Evolutionary conservation across 768 basidiomycete genomes (phyloP).

Genomic region (Russula compacta): DNA sequence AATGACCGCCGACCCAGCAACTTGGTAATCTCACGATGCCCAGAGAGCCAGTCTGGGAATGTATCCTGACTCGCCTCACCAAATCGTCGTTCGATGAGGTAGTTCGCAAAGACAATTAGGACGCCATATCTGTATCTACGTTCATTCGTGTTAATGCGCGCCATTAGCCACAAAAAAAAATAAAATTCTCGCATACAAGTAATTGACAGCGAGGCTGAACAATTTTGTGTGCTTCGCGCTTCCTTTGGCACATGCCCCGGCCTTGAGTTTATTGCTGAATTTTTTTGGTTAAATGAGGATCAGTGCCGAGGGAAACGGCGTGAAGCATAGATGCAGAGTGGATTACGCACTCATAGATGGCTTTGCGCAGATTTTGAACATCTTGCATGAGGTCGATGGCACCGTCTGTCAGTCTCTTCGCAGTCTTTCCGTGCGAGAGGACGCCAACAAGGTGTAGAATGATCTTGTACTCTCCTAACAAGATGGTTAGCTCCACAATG

Average conservation of each 20-base stretch:
- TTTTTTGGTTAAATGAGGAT: background rate
- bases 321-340: background rate
- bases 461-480: slow-evolving; percentile 88
- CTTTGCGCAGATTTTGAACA: slow-evolving; percentile 92
- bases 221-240: slow-evolving; percentile 71
- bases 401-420: slow-evolving; percentile 82
- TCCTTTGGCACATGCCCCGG: slow-evolving; percentile 72
- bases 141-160: slow-evolving; percentile 23
- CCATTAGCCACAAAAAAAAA: background rate
- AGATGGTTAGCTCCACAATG: background rate
- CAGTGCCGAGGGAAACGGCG: background rate
- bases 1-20: slow-evolving; percentile 59
- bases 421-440: slow-evolving; percentile 83
- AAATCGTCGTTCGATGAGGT: slow-evolving; percentile 64
- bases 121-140: slow-evolving; percentile 79
- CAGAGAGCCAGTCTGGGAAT: slow-evolving; percentile 77
- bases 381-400: slow-evolving; percentile 92
- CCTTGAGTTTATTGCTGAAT: slow-evolving; percentile 80
- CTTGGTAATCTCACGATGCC: slow-evolving; percentile 78
- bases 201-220: slow-evolving; percentile 74
- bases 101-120: slow-evolving; percentile 91
- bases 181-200: slow-evolving; percentile 45
- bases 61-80: slow-evolving; percentile 35
- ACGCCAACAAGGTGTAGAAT: slow-evolving; percentile 92
- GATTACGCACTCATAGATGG: slow-evolving; percentile 78